Conservation (phyloP, 2,329 filamentous ascomycete genomes). For the Colletotrichum echinochloae region DNA sequence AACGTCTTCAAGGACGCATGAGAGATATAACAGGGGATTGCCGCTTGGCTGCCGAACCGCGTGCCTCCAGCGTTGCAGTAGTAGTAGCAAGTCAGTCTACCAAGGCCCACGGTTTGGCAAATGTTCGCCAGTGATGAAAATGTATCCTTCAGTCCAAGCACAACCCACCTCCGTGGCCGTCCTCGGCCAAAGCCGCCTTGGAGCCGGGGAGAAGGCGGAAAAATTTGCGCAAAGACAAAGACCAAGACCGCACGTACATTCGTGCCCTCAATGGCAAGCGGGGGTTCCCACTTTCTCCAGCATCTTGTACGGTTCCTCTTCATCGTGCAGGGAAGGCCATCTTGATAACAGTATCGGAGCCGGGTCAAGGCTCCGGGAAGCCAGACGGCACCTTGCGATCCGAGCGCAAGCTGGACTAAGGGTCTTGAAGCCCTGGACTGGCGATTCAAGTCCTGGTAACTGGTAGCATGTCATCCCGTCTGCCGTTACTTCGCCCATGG, state of each 20-base stretch:
- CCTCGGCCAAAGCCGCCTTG: background rate
- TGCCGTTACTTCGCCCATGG: constrained; percentile 2
- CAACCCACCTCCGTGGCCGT: background rate
- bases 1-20: background rate
- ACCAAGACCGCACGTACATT: background rate
- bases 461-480: constrained; percentile 20
- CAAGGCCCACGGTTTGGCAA: background rate
- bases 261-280: background rate
- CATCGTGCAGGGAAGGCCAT: constrained; percentile 8
- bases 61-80: background rate
- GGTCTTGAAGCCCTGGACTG: background rate
- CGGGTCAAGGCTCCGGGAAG: constrained; percentile 19
- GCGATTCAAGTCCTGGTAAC: background rate
- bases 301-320: background rate
- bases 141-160: background rate
- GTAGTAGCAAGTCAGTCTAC: too few species aligned
- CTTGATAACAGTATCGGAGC: constrained; percentile 2
- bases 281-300: constrained; percentile 7
- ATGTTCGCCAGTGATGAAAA: background rate
- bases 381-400: constrained; percentile 28
- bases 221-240: constrained; percentile 24
- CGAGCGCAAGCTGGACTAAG: constrained; percentile 26
- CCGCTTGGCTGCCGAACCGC: background rate
- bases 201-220: background rate
- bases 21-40: constrained; percentile 7